These are phyloP conservation scores for Sophora flavescens DNA, from an alignment of 306 rosid species.

Conservation along the genomic window DNA sequence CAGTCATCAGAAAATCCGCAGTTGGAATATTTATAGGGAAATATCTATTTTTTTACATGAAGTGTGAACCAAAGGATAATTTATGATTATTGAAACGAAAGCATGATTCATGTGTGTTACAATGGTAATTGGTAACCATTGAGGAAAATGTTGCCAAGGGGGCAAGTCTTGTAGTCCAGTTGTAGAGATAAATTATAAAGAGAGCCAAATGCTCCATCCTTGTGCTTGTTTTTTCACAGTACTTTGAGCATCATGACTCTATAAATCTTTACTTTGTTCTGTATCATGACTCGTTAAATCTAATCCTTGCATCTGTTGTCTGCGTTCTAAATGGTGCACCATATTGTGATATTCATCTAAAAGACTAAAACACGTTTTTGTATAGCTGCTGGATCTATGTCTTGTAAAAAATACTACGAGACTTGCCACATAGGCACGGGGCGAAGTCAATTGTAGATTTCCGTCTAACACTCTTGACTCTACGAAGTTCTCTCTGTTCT, in stretches of 20 bases:
- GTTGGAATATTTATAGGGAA: constrained; percentile 14
- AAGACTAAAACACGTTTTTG: neutral
- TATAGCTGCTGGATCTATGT: neutral
- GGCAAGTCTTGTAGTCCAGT: neutral
- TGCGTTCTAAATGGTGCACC: neutral
- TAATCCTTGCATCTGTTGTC: neutral
- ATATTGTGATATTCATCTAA: neutral
- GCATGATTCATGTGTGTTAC: constrained; percentile 20
- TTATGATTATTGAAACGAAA: constrained; percentile 17
- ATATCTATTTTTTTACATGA: neutral
- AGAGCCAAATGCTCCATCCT: neutral
- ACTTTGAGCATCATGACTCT: neutral
- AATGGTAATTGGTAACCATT: neutral
- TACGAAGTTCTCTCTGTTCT: neutral
- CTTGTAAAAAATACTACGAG: neutral
- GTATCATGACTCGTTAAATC: neutral
- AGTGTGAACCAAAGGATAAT: constrained; percentile 28
- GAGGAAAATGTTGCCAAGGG: neutral
- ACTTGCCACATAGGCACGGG: neutral
- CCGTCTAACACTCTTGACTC: neutral
- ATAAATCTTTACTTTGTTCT: neutral
- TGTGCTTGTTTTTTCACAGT: neutral
- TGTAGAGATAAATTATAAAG: neutral
- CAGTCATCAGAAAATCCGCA: constrained; percentile 24
- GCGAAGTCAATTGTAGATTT: neutral